A percentile compares a stretch with the other conserved stretches of the same genome.
Evolutionary conservation across 2,329 filamentous ascomycete species (phyloP).

Genomic region (Colletotrichum sojae): DNA sequence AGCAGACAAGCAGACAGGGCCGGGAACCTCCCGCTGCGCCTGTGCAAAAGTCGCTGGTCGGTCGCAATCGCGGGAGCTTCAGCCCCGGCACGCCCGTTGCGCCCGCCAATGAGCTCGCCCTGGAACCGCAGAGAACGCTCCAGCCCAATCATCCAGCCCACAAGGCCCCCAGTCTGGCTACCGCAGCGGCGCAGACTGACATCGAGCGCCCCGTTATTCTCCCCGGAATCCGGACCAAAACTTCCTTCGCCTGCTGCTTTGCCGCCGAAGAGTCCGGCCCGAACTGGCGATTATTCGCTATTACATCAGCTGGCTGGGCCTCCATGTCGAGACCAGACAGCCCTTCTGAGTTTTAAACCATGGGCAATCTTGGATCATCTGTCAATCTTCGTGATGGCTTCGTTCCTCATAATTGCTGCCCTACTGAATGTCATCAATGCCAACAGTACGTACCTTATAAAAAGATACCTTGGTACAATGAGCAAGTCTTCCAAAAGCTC

Average conservation of each 20-base stretch:
- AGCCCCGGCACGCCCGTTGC: background rate
- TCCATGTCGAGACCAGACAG: no score
- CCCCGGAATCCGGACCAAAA: conserved; percentile 37
- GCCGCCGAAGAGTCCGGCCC: conserved; percentile 14
- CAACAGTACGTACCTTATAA: no score
- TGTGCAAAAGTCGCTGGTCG: background rate
- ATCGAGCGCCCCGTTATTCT: conserved; percentile 25
- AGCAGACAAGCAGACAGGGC: background rate
- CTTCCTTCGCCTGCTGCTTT: conserved; percentile 23
- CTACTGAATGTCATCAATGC: no score
- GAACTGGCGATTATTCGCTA: background rate
- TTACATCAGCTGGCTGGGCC: background rate
- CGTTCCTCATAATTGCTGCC: background rate
- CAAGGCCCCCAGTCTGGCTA: conserved; percentile 32
- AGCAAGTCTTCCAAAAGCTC: background rate
- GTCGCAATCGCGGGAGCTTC: conserved; percentile 10
- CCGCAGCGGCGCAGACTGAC: conserved; percentile 20
- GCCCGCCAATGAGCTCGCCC: conserved; percentile 10
- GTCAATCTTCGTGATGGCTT: background rate
- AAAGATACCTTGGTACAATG: no score
- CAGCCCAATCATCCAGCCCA: conserved; percentile 39
- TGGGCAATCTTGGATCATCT: background rate
- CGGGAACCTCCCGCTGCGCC: background rate
- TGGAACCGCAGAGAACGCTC: conserved; percentile 13
- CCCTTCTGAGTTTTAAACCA: background rate